Base-by-base conservation (phyloP, 1,139 yeast species). In the Candida albicans region DNA sequence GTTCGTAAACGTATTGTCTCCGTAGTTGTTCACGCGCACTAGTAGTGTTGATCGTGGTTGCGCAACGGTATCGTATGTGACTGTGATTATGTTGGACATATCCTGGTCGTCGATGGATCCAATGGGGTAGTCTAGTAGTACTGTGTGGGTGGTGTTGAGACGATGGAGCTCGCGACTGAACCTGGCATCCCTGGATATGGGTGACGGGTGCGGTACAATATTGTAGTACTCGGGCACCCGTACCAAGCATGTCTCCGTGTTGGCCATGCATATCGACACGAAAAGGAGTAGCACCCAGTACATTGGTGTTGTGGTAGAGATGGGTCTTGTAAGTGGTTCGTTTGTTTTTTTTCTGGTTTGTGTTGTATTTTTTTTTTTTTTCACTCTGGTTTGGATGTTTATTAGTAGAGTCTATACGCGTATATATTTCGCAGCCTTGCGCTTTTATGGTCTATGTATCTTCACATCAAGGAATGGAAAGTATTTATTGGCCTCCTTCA, bases 191-290 rank as follows among this genome's bases (percentile, higher is more conserved):
- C 34, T 7, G 25, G 35, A 12, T 26, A 43, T 37, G 7, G 47
- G 52, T 38, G 56, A 54, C 1, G 52, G 36, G 40, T 59, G 61
- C 2, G 52, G 37, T 2, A 70, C 68, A 12, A 72, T 59, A 37
- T 67, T 59, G 50, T 64, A 73, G 54, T 69, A 64, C 34, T 62
- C 60, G 0, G 78, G 78, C 0, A 72, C 55, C 24, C 48, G 47
- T 13, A 70, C 33, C 14, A 69, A 46, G 33, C 56, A 52, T 1
- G 75, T 64, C 47, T 73, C 78, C 1, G 78, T 73, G 41, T 73
- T 73, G 30, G 72, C 75, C 22, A 47, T 13, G 38, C 55, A 50
- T 29, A 39, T 15, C 8, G 47, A 32, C 15, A 43, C 4, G 8
- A 42, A 14, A 18, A 22, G 30, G 22, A 33, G 12, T 13, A 45